Percentiles rank a stretch among this genome's conserved stretches.
Evolutionary conservation across 1,284 basidiomycete genomes (phyloP).

Genomic region (Hymenochaete sp.): DNA sequence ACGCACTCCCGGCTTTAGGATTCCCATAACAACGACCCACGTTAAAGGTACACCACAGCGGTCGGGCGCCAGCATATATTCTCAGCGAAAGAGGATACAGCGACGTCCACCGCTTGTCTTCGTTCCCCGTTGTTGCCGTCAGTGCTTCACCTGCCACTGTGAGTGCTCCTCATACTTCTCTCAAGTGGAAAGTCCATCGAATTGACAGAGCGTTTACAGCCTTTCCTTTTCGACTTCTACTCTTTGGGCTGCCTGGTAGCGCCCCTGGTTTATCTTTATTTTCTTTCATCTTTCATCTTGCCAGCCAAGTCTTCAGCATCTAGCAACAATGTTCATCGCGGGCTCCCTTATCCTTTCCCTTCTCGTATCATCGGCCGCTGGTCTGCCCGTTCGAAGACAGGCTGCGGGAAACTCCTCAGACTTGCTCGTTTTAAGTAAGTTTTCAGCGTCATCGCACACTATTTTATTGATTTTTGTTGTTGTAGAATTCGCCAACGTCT

Average conservation of each 20-base stretch:
- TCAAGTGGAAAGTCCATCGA: too few relatives aligned
- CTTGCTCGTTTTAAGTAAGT: constrained; percentile 53
- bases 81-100: neutral
- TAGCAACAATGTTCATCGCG: constrained; percentile 21
- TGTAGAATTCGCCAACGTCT: constrained; percentile 64
- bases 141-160: constrained; percentile 13
- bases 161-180: constrained; percentile 3
- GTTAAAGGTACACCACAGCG: constrained; percentile 9
- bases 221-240: constrained; percentile 29
- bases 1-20: neutral
- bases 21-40: constrained; percentile 15
- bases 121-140: constrained; percentile 10
- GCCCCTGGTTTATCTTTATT: constrained; percentile 47
- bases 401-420: constrained; percentile 30
- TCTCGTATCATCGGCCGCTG: constrained; percentile 36
- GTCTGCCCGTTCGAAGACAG: constrained; percentile 36
- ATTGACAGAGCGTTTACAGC: neutral
- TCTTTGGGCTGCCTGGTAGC: constrained; percentile 62
- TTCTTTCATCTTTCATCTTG: constrained; percentile 31
- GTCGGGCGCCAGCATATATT: neutral
- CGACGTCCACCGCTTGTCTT: constrained; percentile 1
- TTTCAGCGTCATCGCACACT: neutral
- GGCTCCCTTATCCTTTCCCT: constrained; percentile 38
- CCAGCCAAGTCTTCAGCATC: constrained; percentile 40
- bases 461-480: constrained; percentile 7